phyloP scores from a whole-genome alignment of 2,329 filamentous ascomycete genomes.

The Alternaria angustiovoidea region DNA sequence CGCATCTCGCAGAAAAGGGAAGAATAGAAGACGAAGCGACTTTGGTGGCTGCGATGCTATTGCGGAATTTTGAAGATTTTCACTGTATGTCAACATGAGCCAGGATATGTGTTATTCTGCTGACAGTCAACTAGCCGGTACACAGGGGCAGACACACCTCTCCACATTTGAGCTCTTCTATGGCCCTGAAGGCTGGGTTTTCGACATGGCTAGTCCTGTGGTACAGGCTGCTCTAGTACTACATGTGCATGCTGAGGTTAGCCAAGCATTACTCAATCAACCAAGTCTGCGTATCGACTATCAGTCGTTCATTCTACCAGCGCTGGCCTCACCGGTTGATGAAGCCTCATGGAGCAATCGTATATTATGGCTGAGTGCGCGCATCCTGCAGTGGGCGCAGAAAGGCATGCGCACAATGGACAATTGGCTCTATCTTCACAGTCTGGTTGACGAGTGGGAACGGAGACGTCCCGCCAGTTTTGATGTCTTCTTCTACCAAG shows the following conservation, averaged over 20 bases:
- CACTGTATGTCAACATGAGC: conserved; percentile 18
- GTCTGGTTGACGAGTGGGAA: conserved; percentile 31
- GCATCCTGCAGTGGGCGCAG: conserved; percentile 25
- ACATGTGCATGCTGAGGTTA: conserved; percentile 29
- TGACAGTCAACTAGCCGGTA: conserved; percentile 26
- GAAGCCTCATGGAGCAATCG: conserved; percentile 27
- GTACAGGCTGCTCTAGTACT: conserved; percentile 28
- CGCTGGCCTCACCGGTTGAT: conserved; percentile 11
- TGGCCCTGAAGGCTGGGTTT: conserved; percentile 21
- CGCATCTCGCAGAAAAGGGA: conserved; percentile 24
- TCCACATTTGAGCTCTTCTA: conserved; percentile 28
- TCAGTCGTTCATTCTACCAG: conserved; percentile 12
- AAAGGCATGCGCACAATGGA: conserved; percentile 4
- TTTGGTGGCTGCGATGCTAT: conserved; percentile 25
- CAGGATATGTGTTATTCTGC: neutral
- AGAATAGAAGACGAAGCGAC: conserved; percentile 29
- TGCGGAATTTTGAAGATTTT: conserved; percentile 29
- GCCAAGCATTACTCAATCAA: conserved; percentile 20
- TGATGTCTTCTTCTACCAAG: conserved; percentile 24
- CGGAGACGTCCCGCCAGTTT: conserved; percentile 21
- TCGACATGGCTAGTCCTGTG: conserved; percentile 21
- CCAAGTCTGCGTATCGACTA: conserved; percentile 25
- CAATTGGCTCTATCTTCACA: conserved; percentile 20
- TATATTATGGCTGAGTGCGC: conserved; percentile 29
- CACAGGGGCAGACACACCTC: conserved; percentile 22